These are phyloP conservation scores for Penicillium fuscoglaucum DNA, from an alignment of 2,329 filamentous ascomycete species.

Conservation along the genomic window DNA sequence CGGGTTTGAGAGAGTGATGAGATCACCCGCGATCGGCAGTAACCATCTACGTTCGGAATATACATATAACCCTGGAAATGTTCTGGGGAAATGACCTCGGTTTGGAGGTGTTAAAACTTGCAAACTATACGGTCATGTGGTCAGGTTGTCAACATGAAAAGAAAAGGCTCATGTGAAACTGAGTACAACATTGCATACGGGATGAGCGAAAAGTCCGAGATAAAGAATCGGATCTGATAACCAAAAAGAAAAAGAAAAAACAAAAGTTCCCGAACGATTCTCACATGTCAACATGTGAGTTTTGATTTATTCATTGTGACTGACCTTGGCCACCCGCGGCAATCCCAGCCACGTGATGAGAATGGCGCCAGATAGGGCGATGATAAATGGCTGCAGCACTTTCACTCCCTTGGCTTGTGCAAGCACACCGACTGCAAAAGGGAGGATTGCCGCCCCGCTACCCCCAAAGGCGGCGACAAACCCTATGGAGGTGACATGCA, in stretches of 20 bases:
- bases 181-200: neutral
- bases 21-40: neutral
- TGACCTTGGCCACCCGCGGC: slow-evolving; percentile 27
- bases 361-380: slow-evolving; percentile 55
- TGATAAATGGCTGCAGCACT: slow-evolving; percentile 61
- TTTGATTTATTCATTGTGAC: slow-evolving; percentile 12
- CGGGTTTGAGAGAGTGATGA: slow-evolving; percentile 7
- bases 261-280: slow-evolving; percentile 8
- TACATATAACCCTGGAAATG: too few relatives aligned
- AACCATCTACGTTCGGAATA: neutral
- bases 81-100: neutral
- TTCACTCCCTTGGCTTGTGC: slow-evolving; percentile 58
- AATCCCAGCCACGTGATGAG: slow-evolving; percentile 51
- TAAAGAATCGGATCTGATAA: slow-evolving; percentile 27
- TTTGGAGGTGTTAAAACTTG: neutral
- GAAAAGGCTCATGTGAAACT: neutral
- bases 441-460: slow-evolving; percentile 58
- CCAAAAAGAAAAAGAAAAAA: slow-evolving; percentile 4
- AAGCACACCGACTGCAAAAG: slow-evolving; percentile 49
- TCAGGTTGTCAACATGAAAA: neutral
- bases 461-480: slow-evolving; percentile 78
- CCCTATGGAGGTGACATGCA: slow-evolving; percentile 78
- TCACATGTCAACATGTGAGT: slow-evolving; percentile 23
- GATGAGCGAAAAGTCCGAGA: neutral
- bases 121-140: neutral